Conservation (phyloP, 257 asterid species). For the Petrea volubilis region DNA sequence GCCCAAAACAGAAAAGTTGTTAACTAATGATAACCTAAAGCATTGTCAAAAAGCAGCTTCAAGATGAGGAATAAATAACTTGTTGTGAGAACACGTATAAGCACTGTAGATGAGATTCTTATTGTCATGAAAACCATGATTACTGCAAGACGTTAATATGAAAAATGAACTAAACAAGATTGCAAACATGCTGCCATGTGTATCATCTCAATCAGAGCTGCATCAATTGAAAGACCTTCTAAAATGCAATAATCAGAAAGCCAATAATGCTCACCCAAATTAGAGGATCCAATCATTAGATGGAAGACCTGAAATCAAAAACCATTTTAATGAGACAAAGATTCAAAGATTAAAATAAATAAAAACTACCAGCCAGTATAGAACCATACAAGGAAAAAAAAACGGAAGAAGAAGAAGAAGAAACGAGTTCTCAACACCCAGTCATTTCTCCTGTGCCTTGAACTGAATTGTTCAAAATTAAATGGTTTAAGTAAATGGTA, state of each 20-base stretch:
- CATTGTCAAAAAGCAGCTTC: slow-evolving; percentile 15
- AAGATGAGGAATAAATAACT: not conserved
- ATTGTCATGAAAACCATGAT: not conserved
- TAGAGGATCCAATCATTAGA: slow-evolving; percentile 85
- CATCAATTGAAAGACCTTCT: slow-evolving; percentile 18
- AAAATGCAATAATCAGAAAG: slow-evolving; percentile 8
- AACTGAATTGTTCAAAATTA: not conserved
- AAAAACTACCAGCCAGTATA: not conserved
- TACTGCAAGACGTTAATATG: not conserved
- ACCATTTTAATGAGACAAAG: slow-evolving; percentile 24
- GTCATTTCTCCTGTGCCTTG: not conserved
- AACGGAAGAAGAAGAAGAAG: slow-evolving; percentile 17
- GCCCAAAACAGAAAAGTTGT: slow-evolving; percentile 18
- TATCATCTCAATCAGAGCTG: not conserved
- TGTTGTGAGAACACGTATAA: not conserved
- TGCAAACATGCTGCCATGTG: slow-evolving; percentile 7
- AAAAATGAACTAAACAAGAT: not conserved
- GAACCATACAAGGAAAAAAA: not conserved
- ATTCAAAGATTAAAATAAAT: not conserved
- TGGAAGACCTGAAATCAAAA: slow-evolving; percentile 83
- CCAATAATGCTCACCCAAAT: slow-evolving; percentile 65
- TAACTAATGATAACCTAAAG: slow-evolving; percentile 1
- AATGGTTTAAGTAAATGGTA: not conserved
- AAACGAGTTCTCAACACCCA: not conserved
- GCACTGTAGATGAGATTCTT: slow-evolving; percentile 12